Evolutionary conservation across 2,329 filamentous ascomycete genomes (phyloP).

Genomic region (Hypoxylon sp.): DNA sequence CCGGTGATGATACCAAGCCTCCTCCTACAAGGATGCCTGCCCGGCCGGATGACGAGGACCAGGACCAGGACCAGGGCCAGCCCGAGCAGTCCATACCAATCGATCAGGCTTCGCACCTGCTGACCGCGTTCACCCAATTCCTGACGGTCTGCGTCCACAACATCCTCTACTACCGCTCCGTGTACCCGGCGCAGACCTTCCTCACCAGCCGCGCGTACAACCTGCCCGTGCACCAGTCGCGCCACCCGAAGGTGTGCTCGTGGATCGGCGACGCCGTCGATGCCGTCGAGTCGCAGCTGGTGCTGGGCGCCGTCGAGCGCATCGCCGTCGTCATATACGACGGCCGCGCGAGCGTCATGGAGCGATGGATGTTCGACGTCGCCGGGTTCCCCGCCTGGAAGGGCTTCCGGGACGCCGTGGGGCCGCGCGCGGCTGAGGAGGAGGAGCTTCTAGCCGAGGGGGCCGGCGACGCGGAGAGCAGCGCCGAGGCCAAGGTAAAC

Average conservation of each 20-base stretch:
- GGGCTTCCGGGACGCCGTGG: constrained; percentile 43
- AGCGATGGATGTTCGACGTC: constrained; percentile 70
- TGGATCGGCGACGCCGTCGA: constrained; percentile 85
- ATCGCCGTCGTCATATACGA: constrained; percentile 58
- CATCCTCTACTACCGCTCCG: constrained; percentile 79
- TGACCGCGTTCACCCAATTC: constrained; percentile 78
- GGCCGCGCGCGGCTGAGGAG: constrained; percentile 41
- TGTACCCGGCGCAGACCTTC: constrained; percentile 83
- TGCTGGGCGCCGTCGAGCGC: constrained; percentile 59
- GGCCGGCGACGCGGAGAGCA: constrained; percentile 11
- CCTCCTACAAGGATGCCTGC: constrained; percentile 8
- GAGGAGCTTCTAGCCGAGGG: constrained; percentile 39
- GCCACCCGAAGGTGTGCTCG: constrained; percentile 83
- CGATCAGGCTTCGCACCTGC: constrained; percentile 61
- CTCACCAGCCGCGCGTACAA: constrained; percentile 82
- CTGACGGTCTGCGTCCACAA: constrained; percentile 85
- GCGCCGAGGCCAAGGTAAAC: constrained; percentile 47
- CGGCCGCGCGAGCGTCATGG: constrained; percentile 54
- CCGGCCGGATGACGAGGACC: constrained; percentile 14
- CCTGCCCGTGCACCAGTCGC: constrained; percentile 82
- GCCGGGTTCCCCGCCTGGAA: constrained; percentile 58
- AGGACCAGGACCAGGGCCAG: constrained; percentile 25
- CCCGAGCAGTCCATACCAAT: constrained; percentile 44
- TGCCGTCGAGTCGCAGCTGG: constrained; percentile 74
- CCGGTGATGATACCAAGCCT: neutral